Evolutionary conservation across 139 green algal species (phyloP).

Genomic region (Marvania coccoides): DNA sequence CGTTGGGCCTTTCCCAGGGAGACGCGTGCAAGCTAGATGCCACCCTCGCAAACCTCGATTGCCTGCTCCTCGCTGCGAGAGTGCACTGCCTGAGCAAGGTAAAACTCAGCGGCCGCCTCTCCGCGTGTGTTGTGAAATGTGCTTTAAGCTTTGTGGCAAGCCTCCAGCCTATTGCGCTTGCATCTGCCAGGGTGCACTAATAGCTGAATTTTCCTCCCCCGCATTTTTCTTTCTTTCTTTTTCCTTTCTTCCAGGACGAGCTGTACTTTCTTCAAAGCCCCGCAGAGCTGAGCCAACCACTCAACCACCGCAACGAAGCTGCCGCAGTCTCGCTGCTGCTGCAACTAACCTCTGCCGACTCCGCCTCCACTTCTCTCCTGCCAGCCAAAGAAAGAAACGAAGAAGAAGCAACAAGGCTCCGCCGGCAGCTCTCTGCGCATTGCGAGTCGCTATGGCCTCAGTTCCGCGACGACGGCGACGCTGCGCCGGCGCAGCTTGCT

Average conservation of each 20-base stretch:
- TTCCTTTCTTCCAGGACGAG: constrained; percentile 11
- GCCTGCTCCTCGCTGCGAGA: constrained; percentile 3
- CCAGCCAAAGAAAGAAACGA: not conserved
- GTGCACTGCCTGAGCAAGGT: constrained; percentile 27
- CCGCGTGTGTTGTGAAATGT: constrained; percentile 18
- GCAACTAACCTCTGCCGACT: not conserved
- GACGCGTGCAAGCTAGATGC: not conserved
- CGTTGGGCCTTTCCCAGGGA: not conserved
- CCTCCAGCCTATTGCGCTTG: not conserved
- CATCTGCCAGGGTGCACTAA: not conserved
- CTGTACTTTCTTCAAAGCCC: constrained; percentile 20
- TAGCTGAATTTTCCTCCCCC: too few species aligned
- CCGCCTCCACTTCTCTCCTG: not conserved
- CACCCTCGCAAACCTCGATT: not conserved
- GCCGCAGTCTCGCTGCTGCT: constrained; percentile 53
- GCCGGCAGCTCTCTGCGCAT: not conserved
- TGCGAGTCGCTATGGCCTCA: constrained; percentile 16
- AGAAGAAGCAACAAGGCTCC: constrained; percentile 9
- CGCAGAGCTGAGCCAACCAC: constrained; percentile 17
- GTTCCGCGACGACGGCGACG: not conserved
- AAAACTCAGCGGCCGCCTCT: too few species aligned
- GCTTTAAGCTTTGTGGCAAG: not conserved
- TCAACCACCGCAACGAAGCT: constrained; percentile 58
- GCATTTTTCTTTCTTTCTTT: not conserved
- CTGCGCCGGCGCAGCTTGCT: constrained; percentile 7